Conservation (phyloP, 495 filamentous ascomycete genomes). For the Choiromyces venosus region DNA sequence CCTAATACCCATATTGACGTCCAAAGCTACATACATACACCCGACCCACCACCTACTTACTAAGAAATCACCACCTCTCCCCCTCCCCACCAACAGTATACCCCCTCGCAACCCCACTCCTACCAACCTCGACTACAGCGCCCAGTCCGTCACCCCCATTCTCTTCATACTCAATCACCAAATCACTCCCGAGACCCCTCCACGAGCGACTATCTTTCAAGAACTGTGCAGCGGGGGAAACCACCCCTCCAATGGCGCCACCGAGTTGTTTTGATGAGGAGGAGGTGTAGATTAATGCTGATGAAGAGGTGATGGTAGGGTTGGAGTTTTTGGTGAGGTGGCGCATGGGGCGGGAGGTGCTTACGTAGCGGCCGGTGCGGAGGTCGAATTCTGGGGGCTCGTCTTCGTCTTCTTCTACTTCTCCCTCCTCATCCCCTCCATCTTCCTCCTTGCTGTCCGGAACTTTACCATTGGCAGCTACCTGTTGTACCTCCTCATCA, state of each 20-base stretch:
- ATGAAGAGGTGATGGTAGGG: slow-evolving; percentile 24
- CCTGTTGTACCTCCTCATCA: slow-evolving; percentile 26
- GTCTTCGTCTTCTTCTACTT: slow-evolving; percentile 21
- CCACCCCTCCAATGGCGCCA: slow-evolving; percentile 61
- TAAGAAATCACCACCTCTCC: slow-evolving; percentile 16
- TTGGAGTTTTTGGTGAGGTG: slow-evolving; percentile 38
- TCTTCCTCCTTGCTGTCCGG: slow-evolving; percentile 30
- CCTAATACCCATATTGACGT: not conserved
- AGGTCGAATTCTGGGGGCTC: slow-evolving; percentile 88
- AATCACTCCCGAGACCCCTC: slow-evolving; percentile 88
- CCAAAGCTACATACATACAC: not conserved
- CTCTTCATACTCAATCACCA: slow-evolving; percentile 61
- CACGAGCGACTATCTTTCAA: slow-evolving; percentile 77
- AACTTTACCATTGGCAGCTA: not conserved
- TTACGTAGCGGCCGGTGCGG: slow-evolving; percentile 78
- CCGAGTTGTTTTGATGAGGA: slow-evolving; percentile 48
- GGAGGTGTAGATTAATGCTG: slow-evolving; percentile 40
- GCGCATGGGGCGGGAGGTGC: slow-evolving; percentile 73
- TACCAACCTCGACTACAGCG: slow-evolving; percentile 68
- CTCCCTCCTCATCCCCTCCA: slow-evolving; percentile 49
- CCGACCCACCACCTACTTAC: not conserved
- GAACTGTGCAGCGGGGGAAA: slow-evolving; percentile 88
- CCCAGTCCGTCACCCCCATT: slow-evolving; percentile 45
- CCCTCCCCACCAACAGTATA: slow-evolving; percentile 66
- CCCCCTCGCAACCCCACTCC: slow-evolving; percentile 82